phyloP scores from a whole-genome alignment of 805 yeast genomes.

The Saccharomyces cerevisiae region DNA sequence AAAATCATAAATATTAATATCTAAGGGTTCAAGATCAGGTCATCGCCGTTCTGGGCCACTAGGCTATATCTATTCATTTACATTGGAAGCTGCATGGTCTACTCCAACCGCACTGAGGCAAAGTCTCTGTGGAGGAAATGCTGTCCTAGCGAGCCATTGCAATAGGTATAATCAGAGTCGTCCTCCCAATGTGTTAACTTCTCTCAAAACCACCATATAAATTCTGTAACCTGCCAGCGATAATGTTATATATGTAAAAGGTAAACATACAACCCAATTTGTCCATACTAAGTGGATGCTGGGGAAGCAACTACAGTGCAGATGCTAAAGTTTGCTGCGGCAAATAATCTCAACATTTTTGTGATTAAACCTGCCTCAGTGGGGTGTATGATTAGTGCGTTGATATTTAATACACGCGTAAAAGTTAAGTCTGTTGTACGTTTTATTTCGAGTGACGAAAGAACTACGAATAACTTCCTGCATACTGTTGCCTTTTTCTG shows the following conservation, averaged over 20 bases:
- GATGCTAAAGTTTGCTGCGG: slow-evolving; percentile 15
- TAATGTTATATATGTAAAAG: slow-evolving; percentile 21
- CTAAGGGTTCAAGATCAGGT: neutral
- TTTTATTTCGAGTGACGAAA: too few relatives aligned
- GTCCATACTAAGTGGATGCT: slow-evolving; percentile 11
- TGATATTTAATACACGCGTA: too few relatives aligned
- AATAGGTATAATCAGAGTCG: too few relatives aligned
- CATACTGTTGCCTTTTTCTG: too few relatives aligned
- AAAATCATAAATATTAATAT: neutral
- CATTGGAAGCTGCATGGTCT: too few relatives aligned
- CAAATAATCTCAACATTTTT: slow-evolving; percentile 18
- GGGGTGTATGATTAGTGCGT: neutral
- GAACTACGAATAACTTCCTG: too few relatives aligned
- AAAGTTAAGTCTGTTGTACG: too few relatives aligned
- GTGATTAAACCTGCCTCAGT: slow-evolving; percentile 14
- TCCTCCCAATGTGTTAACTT: slow-evolving; percentile 13
- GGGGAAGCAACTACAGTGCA: slow-evolving; percentile 18
- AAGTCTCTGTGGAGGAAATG: too few relatives aligned
- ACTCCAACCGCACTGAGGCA: too few relatives aligned
- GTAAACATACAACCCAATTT: slow-evolving; percentile 12
- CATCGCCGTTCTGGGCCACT: neutral
- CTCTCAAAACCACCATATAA: slow-evolving; percentile 20
- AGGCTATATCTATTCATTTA: too few relatives aligned
- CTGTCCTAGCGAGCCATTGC: too few relatives aligned
- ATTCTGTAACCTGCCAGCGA: slow-evolving; percentile 18